Evolutionary conservation across 345 rosid genomes (phyloP), one percentile per base, ranked within the genome.

Genomic region (Anacardium occidentale): DNA sequence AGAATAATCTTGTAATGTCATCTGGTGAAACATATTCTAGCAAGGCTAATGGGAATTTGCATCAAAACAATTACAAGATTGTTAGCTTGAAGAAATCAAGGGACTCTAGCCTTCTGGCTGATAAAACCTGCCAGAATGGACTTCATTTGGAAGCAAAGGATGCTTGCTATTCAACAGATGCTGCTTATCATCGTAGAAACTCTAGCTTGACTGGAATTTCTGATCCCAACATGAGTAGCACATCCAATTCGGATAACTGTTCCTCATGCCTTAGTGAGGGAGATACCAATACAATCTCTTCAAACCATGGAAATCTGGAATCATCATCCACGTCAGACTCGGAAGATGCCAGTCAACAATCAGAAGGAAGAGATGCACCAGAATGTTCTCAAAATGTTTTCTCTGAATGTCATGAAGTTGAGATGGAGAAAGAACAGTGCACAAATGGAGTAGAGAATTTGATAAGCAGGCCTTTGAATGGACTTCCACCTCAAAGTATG

Each of bases 181-280:
- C 78, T 74, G 75, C 76, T 6, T 80, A 76, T 81, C 82, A 74
- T 59, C 45, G 58, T 20, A 78, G 74, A 64, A 79, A 64, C 55
- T 54, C 61, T 24, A 20, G 56, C 59, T 53, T 59, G 52, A 78
- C 72, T 42, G 82, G 72, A 73, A 76, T 68, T 18, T 82, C 82
- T 66, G 86, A 89, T 81, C 80, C 81, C 55, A 57, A 72, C 70
- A 76, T 70, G 62, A 82, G 86, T 68, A 83, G 88, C 78, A 77
- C 84, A 75, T 88, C 97, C 51, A 92, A 73, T 80, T 92, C 96
- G 51, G 97, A 89, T 73, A 89, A 89, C 80, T 88, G 97, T 85
- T 92, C 96, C 40, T 90, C 96, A 22, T 95, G 96, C 79, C 87
- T 81, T 62, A 88, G 98, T 26, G 98, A 94, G 71, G 94, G 88